Evolutionary conservation across 768 basidiomycete genomes (phyloP), one percentile per base, ranked within the genome.

Genomic region (Lactarius akahatsu): DNA sequence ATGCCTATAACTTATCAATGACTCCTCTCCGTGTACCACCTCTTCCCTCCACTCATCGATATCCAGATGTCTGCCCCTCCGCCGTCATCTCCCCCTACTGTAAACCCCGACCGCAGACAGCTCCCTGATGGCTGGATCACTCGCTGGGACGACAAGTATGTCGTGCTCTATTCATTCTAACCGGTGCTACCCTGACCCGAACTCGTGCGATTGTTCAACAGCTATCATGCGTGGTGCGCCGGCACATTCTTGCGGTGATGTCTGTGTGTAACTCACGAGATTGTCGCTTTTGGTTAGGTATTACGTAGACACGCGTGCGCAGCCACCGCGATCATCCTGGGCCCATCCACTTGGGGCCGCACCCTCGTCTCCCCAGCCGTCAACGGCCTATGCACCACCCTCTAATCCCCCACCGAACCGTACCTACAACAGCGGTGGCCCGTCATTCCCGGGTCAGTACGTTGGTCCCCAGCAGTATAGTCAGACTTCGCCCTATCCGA

Each of bases 241-340:
- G 18, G 45, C 26, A 52, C n/a, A n/a, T 18, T 47, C 61, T 36
- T 47, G 23, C 40, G 43, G 30, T 56, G n/a, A 45, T 20, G 11
- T 40, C 57, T 9, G 2, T 26, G 15, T 9, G 57, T 40, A 23
- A 55, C 50, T 34, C n/a, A 16, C 1, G 56, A 58, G 30, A 34
- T 56, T 11, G 38, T 47, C 57, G n/a, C 28, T 18, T 40, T 30
- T 54, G 45, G 32, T 15, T 67, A 92, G 91, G 90, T 92, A 85
- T 79, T 92, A 92, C 69, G 88, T 92, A 55, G 85, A 92, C 71
- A 89, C 88, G 0, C 74, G 71, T 30, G 81, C 83, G 55, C 76
- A 80, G 20, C 90, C 90, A 4, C 87, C 89, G 0, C 80, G 82
- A 23, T 85, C 88, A 43, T 83, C 81, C 16, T 92, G 91, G 91